phyloP scores from a whole-genome alignment of 495 filamentous ascomycete genomes.

The Talaromyces thailandensis region DNA sequence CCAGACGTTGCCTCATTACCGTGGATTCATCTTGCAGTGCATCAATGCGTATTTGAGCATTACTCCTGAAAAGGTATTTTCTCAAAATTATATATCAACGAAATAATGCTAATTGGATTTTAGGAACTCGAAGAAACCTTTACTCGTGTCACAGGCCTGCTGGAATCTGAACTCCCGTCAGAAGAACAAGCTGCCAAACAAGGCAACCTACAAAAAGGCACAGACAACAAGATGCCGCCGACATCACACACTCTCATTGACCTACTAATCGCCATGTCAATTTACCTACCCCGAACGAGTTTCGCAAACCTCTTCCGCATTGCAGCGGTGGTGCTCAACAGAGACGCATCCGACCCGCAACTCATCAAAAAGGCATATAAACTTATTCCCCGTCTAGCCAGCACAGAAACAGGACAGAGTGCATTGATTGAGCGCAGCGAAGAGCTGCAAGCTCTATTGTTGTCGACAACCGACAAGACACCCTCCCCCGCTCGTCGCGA shows the following conservation, averaged over 20 bases:
- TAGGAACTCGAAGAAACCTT: slow-evolving; percentile 83
- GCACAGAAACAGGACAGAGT: slow-evolving; percentile 60
- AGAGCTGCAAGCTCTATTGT: slow-evolving; percentile 71
- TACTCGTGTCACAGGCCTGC: slow-evolving; percentile 69
- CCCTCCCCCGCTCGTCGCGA: slow-evolving; percentile 77
- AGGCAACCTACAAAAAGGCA: slow-evolving; percentile 45
- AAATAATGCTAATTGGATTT: slow-evolving; percentile 17
- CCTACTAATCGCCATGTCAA: slow-evolving; percentile 86
- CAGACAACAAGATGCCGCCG: slow-evolving; percentile 74
- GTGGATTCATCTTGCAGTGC: slow-evolving; percentile 81
- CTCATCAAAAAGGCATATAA: slow-evolving; percentile 99
- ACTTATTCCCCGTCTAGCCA: slow-evolving; percentile 78
- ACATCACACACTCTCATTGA: slow-evolving; percentile 93
- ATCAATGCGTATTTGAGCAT: slow-evolving; percentile 93
- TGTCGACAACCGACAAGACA: slow-evolving; percentile 69
- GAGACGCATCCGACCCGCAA: slow-evolving; percentile 60
- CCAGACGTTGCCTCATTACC: slow-evolving; percentile 84
- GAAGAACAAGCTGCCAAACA: slow-evolving; percentile 51
- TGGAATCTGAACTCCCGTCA: slow-evolving; percentile 57
- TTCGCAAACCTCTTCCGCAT: slow-evolving; percentile 76
- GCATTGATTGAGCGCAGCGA: slow-evolving; percentile 62
- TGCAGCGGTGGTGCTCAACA: slow-evolving; percentile 68
- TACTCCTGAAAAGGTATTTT: slow-evolving; percentile 51
- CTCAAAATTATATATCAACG: neutral
- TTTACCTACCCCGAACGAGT: slow-evolving; percentile 78